Evolutionary conservation across 331 rosid genomes (phyloP), one percentile per base, ranked within the genome.

Genomic region (Spiraea crenata): DNA sequence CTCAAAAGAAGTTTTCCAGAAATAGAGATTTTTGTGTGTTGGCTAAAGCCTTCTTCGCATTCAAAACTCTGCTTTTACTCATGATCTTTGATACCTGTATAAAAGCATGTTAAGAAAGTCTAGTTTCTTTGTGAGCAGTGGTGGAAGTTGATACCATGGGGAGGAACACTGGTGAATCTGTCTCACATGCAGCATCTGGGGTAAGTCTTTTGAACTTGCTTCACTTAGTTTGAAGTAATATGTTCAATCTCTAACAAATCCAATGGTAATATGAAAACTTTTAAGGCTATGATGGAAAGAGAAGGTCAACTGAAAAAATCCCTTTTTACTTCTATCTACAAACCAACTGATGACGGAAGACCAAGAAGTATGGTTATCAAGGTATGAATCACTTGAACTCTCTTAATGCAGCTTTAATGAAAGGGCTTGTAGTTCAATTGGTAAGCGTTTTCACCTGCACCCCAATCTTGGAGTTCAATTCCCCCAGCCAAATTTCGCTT

Each of bases 281-380:
- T 44, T 2, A 44, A 50, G 76, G 85, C 59, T 41, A 62, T 46
- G 42, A 76, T 2, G 62, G 73, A 80, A 66, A 80, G 82, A 63
- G 79, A 67, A 62, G 82, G 82, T 74, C 76, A 56, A 69, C 9
- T 37, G 52, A 76, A 80, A 39, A 82, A 80, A 71, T 77, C 82
- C 31, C 77, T 68, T 16, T 65, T 63, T 74, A 80, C 77, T 45
- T 77, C 80, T 17, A 69, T 73, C 37, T 63, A 76, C 74, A 83
- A 80, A 72, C 67, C 72, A 13, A 25, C 72, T 34, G 87, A 74
- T 52, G 80, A 79, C 44, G 60, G 77, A 49, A 80, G 81, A 49
- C 87, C 87, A 67, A 83, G 82, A 75, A 80, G 85, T 57, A 67
- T 80, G 87, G 85, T 81, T 54, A 71, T 83, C 35, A 77, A 83